Percentiles rank a stretch among this genome's conserved stretches.
Evolutionary conservation across 306 rosid genomes (phyloP).

Genomic region (Dryas alaskensis): DNA sequence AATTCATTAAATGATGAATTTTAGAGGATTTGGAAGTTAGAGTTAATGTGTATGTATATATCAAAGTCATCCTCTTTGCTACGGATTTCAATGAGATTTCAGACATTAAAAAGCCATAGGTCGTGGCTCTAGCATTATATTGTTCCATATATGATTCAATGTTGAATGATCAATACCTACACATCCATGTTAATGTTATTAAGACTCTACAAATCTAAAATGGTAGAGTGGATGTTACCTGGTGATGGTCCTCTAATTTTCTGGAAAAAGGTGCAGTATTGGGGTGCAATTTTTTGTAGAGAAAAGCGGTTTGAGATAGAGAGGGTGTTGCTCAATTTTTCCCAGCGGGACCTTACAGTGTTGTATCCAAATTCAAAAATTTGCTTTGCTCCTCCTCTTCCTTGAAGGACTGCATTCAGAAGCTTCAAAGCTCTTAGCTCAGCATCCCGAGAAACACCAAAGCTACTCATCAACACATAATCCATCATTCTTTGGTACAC

Average conservation of each 20-base stretch:
- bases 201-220: too few relatives aligned
- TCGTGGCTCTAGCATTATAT: too few relatives aligned
- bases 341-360: slow-evolving; percentile 41
- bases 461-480: background rate
- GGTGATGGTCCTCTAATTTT: slow-evolving; percentile 38
- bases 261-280: slow-evolving; percentile 30
- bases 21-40: too few relatives aligned
- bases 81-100: too few relatives aligned
- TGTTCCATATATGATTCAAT: too few relatives aligned
- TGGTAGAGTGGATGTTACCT: slow-evolving; percentile 13
- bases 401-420: slow-evolving; percentile 31
- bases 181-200: too few relatives aligned
- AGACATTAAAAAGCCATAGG: too few relatives aligned
- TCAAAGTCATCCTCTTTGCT: too few relatives aligned
- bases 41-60: too few relatives aligned
- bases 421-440: slow-evolving; percentile 45
- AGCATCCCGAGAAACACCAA: slow-evolving; percentile 47
- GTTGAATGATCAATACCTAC: too few relatives aligned
- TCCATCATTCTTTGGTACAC: slow-evolving; percentile 39
- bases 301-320: slow-evolving; percentile 45
- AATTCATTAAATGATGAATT: too few relatives aligned
- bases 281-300: slow-evolving; percentile 32
- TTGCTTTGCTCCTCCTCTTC: slow-evolving; percentile 16
- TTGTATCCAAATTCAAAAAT: slow-evolving; percentile 40
- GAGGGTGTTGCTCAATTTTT: slow-evolving; percentile 18